Conservation (phyloP, 108 stramenopile species). For the Nitzschia sp. region DNA sequence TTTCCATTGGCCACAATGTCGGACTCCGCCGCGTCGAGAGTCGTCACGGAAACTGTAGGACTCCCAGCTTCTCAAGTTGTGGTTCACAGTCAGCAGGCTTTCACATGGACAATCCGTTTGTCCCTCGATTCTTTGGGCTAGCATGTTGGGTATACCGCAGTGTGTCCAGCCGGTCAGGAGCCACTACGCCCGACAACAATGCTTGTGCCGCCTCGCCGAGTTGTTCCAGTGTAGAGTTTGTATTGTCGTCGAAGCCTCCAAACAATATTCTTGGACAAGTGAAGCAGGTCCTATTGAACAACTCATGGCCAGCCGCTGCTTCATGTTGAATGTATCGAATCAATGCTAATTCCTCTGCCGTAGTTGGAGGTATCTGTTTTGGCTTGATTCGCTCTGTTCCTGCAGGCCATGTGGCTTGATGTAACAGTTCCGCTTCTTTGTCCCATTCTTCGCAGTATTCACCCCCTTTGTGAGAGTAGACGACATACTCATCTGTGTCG, state of each 20-base stretch:
- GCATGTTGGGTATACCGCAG: constrained; percentile 17
- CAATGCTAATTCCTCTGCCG: not conserved
- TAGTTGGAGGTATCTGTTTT: not conserved
- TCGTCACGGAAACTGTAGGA: constrained; percentile 22
- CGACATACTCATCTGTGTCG: constrained; percentile 28
- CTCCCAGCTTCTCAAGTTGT: constrained; percentile 29
- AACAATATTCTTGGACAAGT: constrained; percentile 31
- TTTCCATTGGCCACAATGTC: not conserved
- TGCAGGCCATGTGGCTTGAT: too few species aligned
- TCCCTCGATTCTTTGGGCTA: not conserved
- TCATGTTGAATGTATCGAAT: constrained; percentile 2
- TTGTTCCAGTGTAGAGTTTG: too few species aligned
- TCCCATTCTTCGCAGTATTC: not conserved
- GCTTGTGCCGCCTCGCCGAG: not conserved
- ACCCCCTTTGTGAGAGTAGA: not conserved
- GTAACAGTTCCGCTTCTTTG: too few species aligned
- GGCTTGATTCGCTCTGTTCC: not conserved
- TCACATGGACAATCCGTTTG: constrained; percentile 15
- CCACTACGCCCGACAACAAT: not conserved
- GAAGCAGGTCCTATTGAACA: constrained; percentile 16
- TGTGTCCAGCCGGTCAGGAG: constrained; percentile 4
- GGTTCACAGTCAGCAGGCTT: constrained; percentile 19
- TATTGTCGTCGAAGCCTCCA: constrained; percentile 14
- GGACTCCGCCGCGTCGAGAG: constrained; percentile 18
- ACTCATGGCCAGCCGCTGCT: not conserved